These are phyloP conservation scores for Neospora caninum DNA, from an alignment of 169 alveolate species.

Conservation along the genomic window DNA sequence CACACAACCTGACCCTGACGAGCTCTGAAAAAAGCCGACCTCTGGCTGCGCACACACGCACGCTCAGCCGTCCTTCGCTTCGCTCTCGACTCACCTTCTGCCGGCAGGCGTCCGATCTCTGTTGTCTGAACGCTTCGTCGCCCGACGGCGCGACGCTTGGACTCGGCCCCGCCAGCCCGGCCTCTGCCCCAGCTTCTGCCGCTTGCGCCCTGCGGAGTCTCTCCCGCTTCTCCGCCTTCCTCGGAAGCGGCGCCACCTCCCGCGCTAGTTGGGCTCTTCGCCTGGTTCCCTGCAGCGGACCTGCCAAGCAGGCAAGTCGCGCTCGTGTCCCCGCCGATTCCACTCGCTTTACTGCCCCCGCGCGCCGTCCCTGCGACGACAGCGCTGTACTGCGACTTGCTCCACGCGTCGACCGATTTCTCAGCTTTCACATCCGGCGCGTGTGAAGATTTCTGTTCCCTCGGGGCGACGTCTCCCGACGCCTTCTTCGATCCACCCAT, in stretches of 20 bases:
- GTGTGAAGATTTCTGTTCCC: neutral
- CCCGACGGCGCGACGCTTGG: neutral
- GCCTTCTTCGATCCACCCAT: too few species aligned
- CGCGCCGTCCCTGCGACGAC: neutral
- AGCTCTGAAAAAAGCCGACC: too few species aligned
- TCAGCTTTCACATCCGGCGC: neutral
- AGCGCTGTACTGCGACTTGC: neutral
- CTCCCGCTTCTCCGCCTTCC: neutral
- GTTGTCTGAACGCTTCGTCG: neutral
- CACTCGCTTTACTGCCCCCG: neutral
- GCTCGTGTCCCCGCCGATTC: neutral
- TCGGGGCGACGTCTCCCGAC: too few species aligned
- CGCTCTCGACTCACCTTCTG: neutral
- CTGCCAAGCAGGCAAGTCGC: too few species aligned
- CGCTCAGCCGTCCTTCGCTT: neutral
- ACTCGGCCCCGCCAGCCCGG: neutral
- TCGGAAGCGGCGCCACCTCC: neutral
- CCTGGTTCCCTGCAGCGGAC: too few species aligned
- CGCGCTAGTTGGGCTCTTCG: too few species aligned
- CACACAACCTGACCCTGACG: too few species aligned
- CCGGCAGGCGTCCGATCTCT: neutral
- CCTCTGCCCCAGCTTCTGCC: neutral
- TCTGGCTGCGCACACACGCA: too few species aligned
- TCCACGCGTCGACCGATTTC: neutral
- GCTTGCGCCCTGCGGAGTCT: neutral